Evolutionary conservation across 306 rosid species (phyloP).

Genomic region (Arachis hypogaea): DNA sequence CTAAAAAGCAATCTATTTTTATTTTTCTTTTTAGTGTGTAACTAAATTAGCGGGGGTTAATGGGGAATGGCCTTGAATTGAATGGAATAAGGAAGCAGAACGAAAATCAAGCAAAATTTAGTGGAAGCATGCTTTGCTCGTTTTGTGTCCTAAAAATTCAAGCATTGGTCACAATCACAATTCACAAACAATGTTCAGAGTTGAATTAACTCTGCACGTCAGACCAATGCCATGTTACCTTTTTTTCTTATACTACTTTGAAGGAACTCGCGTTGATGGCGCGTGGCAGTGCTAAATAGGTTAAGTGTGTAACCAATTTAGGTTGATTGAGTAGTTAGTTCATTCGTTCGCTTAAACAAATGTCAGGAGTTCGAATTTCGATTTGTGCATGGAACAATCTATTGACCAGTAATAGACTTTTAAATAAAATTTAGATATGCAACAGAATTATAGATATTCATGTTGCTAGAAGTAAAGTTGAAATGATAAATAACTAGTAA

Average conservation of each 20-base stretch:
- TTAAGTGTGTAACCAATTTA: no score
- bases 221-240: not conserved
- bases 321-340: no score
- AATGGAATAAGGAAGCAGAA: not conserved
- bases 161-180: conserved; percentile 24
- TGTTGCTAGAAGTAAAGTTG: no score
- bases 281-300: conserved; percentile 17
- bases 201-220: not conserved
- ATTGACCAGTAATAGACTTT: no score
- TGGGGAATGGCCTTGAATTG: conserved; percentile 2
- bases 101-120: conserved; percentile 41
- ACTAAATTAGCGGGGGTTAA: conserved; percentile 34
- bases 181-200: not conserved
- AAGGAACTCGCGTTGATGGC: not conserved
- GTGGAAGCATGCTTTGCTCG: conserved; percentile 4
- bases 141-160: conserved; percentile 27
- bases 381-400: no score
- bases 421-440: no score
- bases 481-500: no score
- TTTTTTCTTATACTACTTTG: not conserved
- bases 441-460: no score
- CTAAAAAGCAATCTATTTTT: conserved; percentile 1
- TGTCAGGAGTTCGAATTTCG: no score
- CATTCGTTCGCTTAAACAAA: no score
- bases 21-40: not conserved